Evolutionary conservation across 129 eudicot genomes (phyloP).

Genomic region (Helichrysum umbraculigerum): DNA sequence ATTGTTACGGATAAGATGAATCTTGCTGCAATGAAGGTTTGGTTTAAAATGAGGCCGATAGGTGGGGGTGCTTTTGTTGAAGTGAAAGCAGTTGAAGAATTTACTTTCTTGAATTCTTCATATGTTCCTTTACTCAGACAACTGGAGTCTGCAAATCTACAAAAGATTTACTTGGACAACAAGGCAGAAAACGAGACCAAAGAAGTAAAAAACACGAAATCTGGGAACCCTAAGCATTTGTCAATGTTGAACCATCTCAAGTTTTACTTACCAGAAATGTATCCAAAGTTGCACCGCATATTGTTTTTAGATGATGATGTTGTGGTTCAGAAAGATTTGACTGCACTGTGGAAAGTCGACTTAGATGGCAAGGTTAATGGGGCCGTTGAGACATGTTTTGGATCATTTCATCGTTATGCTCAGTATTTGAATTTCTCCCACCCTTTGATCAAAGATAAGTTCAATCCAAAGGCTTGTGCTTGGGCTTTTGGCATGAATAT

Average conservation of each 20-base stretch:
- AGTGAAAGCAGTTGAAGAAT: slow-evolving; percentile 71
- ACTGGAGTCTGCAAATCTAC: slow-evolving; percentile 52
- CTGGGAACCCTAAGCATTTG: slow-evolving; percentile 58
- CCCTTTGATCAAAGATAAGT: slow-evolving; percentile 59
- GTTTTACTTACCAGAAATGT: slow-evolving; percentile 86
- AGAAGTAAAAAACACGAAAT: slow-evolving; percentile 59
- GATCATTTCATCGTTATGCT: slow-evolving; percentile 69
- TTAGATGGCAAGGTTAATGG: slow-evolving; percentile 83
- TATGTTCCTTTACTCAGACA: slow-evolving; percentile 82
- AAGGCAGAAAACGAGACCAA: slow-evolving; percentile 62
- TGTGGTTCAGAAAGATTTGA: slow-evolving; percentile 89
- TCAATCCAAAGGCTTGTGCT: slow-evolving; percentile 74
- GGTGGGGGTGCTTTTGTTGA: slow-evolving; percentile 83
- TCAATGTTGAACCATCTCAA: slow-evolving; percentile 72
- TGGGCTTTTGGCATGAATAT: slow-evolving; percentile 93
- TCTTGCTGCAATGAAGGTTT: slow-evolving; percentile 88
- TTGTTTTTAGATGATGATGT: slow-evolving; percentile 83
- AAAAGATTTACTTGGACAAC: slow-evolving; percentile 62
- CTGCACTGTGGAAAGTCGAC: slow-evolving; percentile 70
- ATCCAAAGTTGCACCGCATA: slow-evolving; percentile 71
- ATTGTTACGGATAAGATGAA: slow-evolving; percentile 84
- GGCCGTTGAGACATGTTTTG: slow-evolving; percentile 88
- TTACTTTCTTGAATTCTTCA: slow-evolving; percentile 62
- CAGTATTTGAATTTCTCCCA: slow-evolving; percentile 80
- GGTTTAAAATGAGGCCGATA: slow-evolving; percentile 86